Base-by-base conservation (phyloP, 1,139 yeast species). In the Casaregolazyma lundiana region DNA sequence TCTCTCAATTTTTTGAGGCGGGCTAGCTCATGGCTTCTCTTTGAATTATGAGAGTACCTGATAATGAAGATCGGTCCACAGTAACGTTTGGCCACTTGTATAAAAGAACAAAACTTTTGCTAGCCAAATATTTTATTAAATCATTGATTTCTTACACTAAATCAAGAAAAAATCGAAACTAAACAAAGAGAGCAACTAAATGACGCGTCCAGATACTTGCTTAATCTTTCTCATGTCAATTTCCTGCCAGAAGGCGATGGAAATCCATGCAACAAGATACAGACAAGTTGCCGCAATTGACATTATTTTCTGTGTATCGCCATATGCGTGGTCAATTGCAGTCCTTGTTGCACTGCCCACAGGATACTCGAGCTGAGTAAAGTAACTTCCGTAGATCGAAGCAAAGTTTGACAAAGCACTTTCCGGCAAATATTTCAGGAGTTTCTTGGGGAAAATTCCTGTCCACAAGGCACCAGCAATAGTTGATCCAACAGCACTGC, bases 401-500 rank as follows among this genome's bases (percentile, higher is more conserved):
- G 38, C 42, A 9, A 43, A 38, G 24, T 40, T 29, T 1, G 43
- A 17, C 43, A 20, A 6, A 11, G 52, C 49, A 8, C 37, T 36
- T 8, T 41, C 50, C 9, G 60, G 60, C n/a, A 56, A 48, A 35
- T 45, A 48, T 39, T 46, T 48, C 15, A 26, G 46, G 9, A 56
- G 49, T 8, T 57, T 52, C 3, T 40, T 24, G 18, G 61, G 59
- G 51, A 64, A 60, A 11, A 48, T 50, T 48, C 57, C 50, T 29
- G 54, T 53, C 57, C 60, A 63, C 48, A 65, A 56, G n/a, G 67
- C 66, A 42, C 58, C 63, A 17, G 65, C 47, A 29, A 64, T 54
- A 13, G 67, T 55, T 38, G 46, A 37, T 16, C 69, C 69, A 26
- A 65, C 53, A 20, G 68, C 60, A 18, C 60, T 64, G 36, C 69